Evolutionary conservation across 495 filamentous ascomycete genomes (phyloP).

Genomic region (Penicillium arizonense): DNA sequence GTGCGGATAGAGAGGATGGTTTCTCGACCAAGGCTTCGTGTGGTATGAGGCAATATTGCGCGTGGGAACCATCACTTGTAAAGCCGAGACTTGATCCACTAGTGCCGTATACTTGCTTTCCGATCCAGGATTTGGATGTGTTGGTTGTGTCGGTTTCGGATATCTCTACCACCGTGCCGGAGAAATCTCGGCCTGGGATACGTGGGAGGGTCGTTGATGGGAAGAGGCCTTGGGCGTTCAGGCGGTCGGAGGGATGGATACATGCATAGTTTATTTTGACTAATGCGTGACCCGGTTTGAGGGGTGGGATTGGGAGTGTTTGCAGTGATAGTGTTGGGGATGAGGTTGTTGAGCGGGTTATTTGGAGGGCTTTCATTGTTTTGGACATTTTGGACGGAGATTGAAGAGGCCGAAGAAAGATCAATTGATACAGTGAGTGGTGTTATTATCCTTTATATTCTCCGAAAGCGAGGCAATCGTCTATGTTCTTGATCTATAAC

Average conservation of each 20-base stretch:
- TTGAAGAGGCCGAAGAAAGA: no score
- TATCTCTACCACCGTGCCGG: slow-evolving; percentile 14
- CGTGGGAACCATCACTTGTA: slow-evolving; percentile 12
- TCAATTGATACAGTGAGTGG: no score
- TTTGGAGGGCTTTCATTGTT: slow-evolving; percentile 18
- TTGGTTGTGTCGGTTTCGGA: neutral
- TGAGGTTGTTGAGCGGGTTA: neutral
- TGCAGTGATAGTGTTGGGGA: neutral
- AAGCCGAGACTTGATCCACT: slow-evolving; percentile 19
- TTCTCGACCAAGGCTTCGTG: slow-evolving; percentile 16
- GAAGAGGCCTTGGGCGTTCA: slow-evolving; percentile 38
- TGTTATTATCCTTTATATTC: no score
- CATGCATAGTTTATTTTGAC: slow-evolving; percentile 16
- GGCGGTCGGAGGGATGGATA: slow-evolving; percentile 42
- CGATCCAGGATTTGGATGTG: slow-evolving; percentile 13
- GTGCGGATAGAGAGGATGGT: slow-evolving; percentile 4
- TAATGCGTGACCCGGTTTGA: slow-evolving; percentile 15
- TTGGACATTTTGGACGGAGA: neutral
- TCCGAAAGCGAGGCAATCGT: neutral
- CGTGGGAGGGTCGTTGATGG: slow-evolving; percentile 37
- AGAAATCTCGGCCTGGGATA: slow-evolving; percentile 38
- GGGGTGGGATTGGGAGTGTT: slow-evolving; percentile 7
- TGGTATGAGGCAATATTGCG: slow-evolving; percentile 15
- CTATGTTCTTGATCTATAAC: neutral
- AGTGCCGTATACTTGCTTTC: slow-evolving; percentile 20